Evolutionary conservation across 2,329 filamentous ascomycete species (phyloP), one percentile per base, ranked within the genome.

Genomic region (Colletotrichum camelliae): DNA sequence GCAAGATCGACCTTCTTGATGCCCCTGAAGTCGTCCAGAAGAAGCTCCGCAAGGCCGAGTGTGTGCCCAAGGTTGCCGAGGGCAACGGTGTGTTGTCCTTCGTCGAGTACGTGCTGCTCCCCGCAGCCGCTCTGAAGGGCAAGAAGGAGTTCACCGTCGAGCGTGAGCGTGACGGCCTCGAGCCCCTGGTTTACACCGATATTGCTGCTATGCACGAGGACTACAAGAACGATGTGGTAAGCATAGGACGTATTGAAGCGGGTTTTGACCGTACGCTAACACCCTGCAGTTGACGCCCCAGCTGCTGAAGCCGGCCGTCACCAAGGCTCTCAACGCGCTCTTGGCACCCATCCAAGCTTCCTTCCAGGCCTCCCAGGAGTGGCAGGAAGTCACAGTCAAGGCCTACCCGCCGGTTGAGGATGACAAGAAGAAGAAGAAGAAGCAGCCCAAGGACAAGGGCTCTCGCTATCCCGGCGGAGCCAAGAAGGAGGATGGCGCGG

Each of bases 1-100:
- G 92, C 82, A 98, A 98, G 87, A 97, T 98, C 79, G 97, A 98
- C 82, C 89, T 98, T n/a, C 91, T 98, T 21, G 97, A 98, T 81
- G 79, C 90, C 0, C 87, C 94, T 0, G 95, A 97, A 0, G 86
- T 87, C 3, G 94, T 98, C 16, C 88, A 90, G 79, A 95, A 94
- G 88, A 98, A 98, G 89, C 88, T 98, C 69, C 93, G 93, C 82
- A 98, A 98, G 85, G 96, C 96, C 0, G 91, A 94, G 77, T 94
- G 94, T 27, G 91, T 92, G 18, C 96, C 96, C 37, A 92, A 92
- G 81, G 89, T 94, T 31, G 89, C 95, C 6, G 95, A 98, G 80
- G 94, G 93, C 35, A 98, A 98, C 82, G 97, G 96, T 24, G 88
- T 98, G 15, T 87, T 98, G 67, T 92, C 94, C 4, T 96, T 98